These are phyloP conservation scores for Ilex paraguariensis DNA, from an alignment of 305 asterid genomes.

Conservation along the genomic window DNA sequence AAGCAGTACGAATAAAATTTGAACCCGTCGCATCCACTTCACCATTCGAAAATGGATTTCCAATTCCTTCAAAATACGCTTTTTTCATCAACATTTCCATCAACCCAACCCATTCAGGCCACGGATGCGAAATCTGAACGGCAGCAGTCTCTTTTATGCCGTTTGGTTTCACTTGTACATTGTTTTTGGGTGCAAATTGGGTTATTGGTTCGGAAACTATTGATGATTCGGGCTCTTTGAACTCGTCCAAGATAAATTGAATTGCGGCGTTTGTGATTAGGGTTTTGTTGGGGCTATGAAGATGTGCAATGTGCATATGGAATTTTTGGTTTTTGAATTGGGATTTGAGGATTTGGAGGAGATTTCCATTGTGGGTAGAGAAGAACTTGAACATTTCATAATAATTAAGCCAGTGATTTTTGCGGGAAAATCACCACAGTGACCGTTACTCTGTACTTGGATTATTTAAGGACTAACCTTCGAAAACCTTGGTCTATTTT, in stretches of 20 bases:
- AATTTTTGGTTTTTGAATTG: slow-evolving; percentile 7
- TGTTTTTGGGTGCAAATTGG: slow-evolving; percentile 20
- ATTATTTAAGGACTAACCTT: no score
- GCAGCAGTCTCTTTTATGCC: slow-evolving; percentile 3
- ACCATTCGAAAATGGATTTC: slow-evolving; percentile 49
- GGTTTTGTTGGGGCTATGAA: slow-evolving; percentile 29
- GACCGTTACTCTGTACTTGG: not conserved
- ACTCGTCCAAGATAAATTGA: slow-evolving; percentile 56
- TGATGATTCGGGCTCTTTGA: slow-evolving; percentile 25
- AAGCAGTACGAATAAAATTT: slow-evolving; percentile 67
- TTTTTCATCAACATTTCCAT: slow-evolving; percentile 47
- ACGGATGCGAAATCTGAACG: slow-evolving; percentile 54
- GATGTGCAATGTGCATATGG: slow-evolving; percentile 12
- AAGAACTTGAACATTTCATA: slow-evolving; percentile 16
- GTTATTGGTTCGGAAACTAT: slow-evolving; percentile 10
- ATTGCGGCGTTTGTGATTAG: slow-evolving; percentile 51
- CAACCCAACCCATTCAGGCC: slow-evolving; percentile 79
- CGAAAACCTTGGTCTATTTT: no score
- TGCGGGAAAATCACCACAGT: not conserved
- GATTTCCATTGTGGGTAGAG: slow-evolving; percentile 9
- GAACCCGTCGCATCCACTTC: slow-evolving; percentile 47
- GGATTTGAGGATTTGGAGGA: slow-evolving; percentile 25
- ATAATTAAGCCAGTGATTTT: not conserved
- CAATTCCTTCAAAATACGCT: slow-evolving; percentile 63
- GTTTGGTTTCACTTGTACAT: slow-evolving; percentile 14